A percentile compares a stretch with the other conserved stretches of the same genome.
phyloP scores from a whole-genome alignment of 2,329 filamentous ascomycete genomes.

The Zymoseptoria ardabiliae region DNA sequence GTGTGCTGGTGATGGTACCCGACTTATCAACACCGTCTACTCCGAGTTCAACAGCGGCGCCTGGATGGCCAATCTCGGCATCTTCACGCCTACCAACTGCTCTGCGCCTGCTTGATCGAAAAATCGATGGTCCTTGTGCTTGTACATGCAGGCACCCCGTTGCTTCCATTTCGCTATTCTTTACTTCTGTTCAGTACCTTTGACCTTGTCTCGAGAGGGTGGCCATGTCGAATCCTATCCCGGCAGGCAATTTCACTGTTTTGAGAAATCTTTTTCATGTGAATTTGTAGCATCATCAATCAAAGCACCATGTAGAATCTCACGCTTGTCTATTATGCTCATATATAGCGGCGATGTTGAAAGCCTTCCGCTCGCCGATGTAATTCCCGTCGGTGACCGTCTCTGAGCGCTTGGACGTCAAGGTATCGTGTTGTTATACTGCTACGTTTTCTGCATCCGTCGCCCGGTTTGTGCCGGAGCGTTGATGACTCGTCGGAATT shows the following conservation, averaged over 20 bases:
- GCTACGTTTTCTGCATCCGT: no score
- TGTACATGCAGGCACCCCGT: not conserved
- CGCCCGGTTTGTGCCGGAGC: not conserved
- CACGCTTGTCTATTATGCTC: not conserved
- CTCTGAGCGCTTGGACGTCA: no score
- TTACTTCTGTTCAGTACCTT: not conserved
- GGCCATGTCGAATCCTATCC: not conserved
- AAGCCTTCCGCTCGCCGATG: no score
- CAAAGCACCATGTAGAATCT: not conserved
- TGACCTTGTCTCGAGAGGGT: not conserved
- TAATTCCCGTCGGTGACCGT: no score
- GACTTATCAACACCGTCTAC: conserved; percentile 29
- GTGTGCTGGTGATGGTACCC: conserved; percentile 10
- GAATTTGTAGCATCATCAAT: not conserved
- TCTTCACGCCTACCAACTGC: conserved; percentile 24
- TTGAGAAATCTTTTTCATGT: not conserved
- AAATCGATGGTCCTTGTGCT: not conserved
- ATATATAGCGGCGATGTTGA: not conserved
- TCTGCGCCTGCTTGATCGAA: conserved; percentile 2
- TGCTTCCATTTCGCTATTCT: not conserved
- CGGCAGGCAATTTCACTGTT: not conserved
- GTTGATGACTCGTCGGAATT: not conserved
- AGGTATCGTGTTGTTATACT: no score
- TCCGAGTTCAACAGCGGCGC: conserved; percentile 31
- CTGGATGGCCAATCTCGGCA: conserved; percentile 28